These are phyloP conservation scores for Westerdykella ornata DNA, from an alignment of 2,329 filamentous ascomycete species.

Conservation along the genomic window DNA sequence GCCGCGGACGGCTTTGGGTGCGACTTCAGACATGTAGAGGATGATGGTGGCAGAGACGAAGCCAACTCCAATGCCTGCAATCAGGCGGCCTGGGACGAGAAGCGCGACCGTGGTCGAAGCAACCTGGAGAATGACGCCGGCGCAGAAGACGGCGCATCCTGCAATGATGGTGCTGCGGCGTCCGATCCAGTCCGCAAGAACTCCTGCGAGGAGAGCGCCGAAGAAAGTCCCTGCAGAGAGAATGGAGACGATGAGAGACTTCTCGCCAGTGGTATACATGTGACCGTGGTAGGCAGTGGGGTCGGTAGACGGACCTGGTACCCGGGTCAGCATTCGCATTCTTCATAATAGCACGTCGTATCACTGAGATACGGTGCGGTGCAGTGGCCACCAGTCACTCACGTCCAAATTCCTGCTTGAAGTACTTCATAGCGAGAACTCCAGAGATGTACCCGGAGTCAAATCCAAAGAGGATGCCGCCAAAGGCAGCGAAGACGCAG, in stretches of 20 bases:
- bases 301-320: slow-evolving; percentile 52
- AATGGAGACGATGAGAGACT: slow-evolving; percentile 71
- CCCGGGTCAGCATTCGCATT: slow-evolving; percentile 37
- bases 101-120: slow-evolving; percentile 29
- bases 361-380: background rate
- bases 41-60: slow-evolving; percentile 41
- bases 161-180: slow-evolving; percentile 56
- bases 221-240: slow-evolving; percentile 76
- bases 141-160: slow-evolving; percentile 32
- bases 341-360: background rate
- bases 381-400: slow-evolving; percentile 38
- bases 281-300: slow-evolving; percentile 37
- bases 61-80: slow-evolving; percentile 37
- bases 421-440: slow-evolving; percentile 45
- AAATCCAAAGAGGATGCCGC: slow-evolving; percentile 68
- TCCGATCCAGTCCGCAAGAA: slow-evolving; percentile 59
- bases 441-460: slow-evolving; percentile 71
- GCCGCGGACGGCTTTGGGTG: slow-evolving; percentile 64
- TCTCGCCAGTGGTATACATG: slow-evolving; percentile 44
- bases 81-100: slow-evolving; percentile 36
- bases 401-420: slow-evolving; percentile 32
- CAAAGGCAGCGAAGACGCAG: slow-evolving; percentile 45
- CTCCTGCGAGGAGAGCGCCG: slow-evolving; percentile 66
- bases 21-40: slow-evolving; percentile 80
- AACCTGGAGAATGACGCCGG: slow-evolving; percentile 35